Base-by-base conservation (phyloP, 179 eudicot species). In the Kewa caespitosa region DNA sequence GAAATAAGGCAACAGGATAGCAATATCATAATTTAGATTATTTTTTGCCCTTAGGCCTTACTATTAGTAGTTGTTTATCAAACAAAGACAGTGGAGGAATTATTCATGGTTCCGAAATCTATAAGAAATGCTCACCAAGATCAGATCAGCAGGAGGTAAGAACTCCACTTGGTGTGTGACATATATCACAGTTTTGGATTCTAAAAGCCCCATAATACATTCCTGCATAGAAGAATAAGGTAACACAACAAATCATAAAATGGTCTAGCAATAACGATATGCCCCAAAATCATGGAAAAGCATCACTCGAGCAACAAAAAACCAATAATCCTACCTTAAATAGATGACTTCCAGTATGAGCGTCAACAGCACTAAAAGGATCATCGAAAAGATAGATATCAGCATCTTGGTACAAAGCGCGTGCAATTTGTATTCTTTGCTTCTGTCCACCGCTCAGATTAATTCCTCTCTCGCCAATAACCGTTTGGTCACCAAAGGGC, bases 151-250 rank as follows among this genome's bases (percentile, higher is more conserved):
- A 64, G 90, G 78, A 31, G 94, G 94, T 70, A 94, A 76, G 83
- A 94, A 94, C 78, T 94, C 98, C 32, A 94, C 87, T 85, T 92
- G 97, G 81, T 92, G 97, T 41, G 99, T 92, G 70, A 95, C 92
- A 76, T 84, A 95, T 54, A 94, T 85, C 73, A 92, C 88, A 36
- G 98, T 94, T 83, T 92, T 94, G 22, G 93, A 85, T 36, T 80
- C 75, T 79, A 91, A 76, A 43, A 89, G 79, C 28, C 89, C 93
- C 74, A 92, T 77, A 74, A 95, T 66, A 76, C 97, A 92, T 78
- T 92, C 97, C 98, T 94, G 81, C 38, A 38, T 57, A 50, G 30
- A 66, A 74, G 43, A 76, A 46, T 67, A 59, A 22, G 4, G 42
- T 42, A 27, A 27, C 28, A 27, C 18, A 59, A 27, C 30, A n/a